Evolutionary conservation across 164 flowering plant species (phyloP).

Genomic region (Liquidambar formosana): DNA sequence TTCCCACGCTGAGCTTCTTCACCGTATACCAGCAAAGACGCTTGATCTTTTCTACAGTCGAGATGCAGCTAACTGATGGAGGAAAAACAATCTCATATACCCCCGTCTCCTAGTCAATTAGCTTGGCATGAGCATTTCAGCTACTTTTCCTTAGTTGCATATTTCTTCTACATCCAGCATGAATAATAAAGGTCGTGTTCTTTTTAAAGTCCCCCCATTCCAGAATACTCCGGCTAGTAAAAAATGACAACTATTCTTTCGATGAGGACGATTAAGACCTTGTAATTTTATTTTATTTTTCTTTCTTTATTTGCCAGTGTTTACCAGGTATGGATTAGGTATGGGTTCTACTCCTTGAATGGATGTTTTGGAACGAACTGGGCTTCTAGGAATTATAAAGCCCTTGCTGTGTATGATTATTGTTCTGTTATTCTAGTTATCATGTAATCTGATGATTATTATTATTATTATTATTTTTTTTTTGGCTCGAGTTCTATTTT

Average conservation of each 20-base stretch:
- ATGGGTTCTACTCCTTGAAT: too few species aligned
- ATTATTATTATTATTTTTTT: too few species aligned
- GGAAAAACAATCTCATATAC: not conserved
- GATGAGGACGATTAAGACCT: constrained; percentile 13
- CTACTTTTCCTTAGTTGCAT: constrained; percentile 1
- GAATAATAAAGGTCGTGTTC: constrained; percentile 29
- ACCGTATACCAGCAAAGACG: constrained; percentile 97
- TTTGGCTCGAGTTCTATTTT: too few species aligned
- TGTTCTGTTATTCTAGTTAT: not conserved
- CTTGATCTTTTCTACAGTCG: constrained; percentile 81
- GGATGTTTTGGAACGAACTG: constrained; percentile 5
- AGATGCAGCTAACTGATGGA: constrained; percentile 47
- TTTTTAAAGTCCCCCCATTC: constrained; percentile 6
- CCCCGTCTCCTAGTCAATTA: not conserved
- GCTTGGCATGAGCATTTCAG: constrained; percentile 6
- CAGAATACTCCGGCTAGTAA: constrained; percentile 8
- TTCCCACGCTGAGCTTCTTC: constrained; percentile 98
- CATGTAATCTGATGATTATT: not conserved
- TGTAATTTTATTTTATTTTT: constrained; percentile 25
- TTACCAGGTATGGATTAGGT: constrained; percentile 11
- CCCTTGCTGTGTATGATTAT: constrained; percentile 3
- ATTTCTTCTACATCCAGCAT: constrained; percentile 3
- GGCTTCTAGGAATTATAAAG: not conserved
- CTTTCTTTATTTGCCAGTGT: constrained; percentile 16
- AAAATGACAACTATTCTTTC: constrained; percentile 27